Evolutionary conservation across 768 basidiomycete species (phyloP).

Genomic region (Boletus sp.): DNA sequence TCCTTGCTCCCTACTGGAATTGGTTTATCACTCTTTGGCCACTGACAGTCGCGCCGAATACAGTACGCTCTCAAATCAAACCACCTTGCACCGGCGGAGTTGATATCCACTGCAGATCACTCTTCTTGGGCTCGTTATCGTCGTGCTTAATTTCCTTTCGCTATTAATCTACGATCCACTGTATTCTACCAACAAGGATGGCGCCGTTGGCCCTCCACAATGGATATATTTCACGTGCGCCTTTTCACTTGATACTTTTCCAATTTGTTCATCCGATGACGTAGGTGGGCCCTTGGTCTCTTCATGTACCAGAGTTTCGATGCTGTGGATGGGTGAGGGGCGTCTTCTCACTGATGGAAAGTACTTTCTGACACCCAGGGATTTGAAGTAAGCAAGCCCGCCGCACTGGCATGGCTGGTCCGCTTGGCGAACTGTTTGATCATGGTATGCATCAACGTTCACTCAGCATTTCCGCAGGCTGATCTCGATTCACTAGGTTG

Average conservation of each 20-base stretch:
- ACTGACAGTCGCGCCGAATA: conserved; percentile 80
- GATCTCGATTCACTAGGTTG: conserved; percentile 50
- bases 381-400: conserved; percentile 83
- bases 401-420: conserved; percentile 95
- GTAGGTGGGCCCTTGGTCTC: conserved; percentile 81
- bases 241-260: not conserved
- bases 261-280: not conserved
- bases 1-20: conserved; percentile 85
- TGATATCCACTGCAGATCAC: conserved; percentile 64
- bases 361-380: not conserved
- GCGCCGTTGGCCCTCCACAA: conserved; percentile 58
- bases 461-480: not conserved
- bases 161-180: conserved; percentile 80
- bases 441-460: conserved; percentile 57
- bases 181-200: conserved; percentile 67
- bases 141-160: conserved; percentile 81
- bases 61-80: conserved; percentile 46
- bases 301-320: conserved; percentile 91
- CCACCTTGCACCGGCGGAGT: not conserved
- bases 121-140: conserved; percentile 74
- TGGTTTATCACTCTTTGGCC: conserved; percentile 92
- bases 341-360: not conserved
- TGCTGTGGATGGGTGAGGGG: conserved; percentile 77
- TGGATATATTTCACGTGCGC: conserved; percentile 92
- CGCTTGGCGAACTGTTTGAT: conserved; percentile 97